These are phyloP conservation scores for Yamadazyma membranifaciens DNA, from an alignment of 1,139 yeast species.

Conservation along the genomic window DNA sequence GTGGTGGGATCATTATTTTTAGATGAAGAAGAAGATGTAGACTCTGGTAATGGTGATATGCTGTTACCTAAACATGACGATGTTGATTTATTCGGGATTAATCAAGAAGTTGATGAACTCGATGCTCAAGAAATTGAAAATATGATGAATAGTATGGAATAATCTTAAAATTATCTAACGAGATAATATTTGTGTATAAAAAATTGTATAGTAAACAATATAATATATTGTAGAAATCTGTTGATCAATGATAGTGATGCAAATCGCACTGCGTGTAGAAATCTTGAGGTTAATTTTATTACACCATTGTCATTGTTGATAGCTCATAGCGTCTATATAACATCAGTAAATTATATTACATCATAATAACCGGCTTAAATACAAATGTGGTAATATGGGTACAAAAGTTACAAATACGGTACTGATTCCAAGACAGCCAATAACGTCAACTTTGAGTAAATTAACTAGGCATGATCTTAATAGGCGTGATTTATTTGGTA, in stretches of 20 bases:
- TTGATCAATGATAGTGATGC: not conserved
- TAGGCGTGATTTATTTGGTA: conserved; percentile 69
- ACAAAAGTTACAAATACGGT: not conserved
- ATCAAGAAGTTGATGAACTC: conserved; percentile 11
- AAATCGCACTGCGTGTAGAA: conserved; percentile 3
- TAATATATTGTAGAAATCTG: too few relatives aligned
- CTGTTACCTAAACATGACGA: conserved; percentile 1
- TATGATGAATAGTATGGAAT: conserved; percentile 15
- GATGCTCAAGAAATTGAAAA: conserved; percentile 17
- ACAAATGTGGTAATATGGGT: conserved; percentile 1
- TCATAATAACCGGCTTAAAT: not conserved
- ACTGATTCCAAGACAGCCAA: conserved; percentile 7
- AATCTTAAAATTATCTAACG: not conserved
- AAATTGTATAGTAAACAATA: too few relatives aligned
- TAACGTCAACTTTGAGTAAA: conserved; percentile 21
- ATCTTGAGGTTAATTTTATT: not conserved
- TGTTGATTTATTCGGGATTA: conserved; percentile 9
- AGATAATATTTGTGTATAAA: not conserved
- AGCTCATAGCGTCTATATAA: too few relatives aligned
- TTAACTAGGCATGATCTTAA: conserved; percentile 42
- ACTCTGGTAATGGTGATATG: conserved; percentile 2
- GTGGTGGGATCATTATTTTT: conserved; percentile 51
- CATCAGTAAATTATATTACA: not conserved
- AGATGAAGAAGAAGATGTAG: conserved; percentile 18
- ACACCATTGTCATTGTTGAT: not conserved